Conservation (phyloP, 1,284 basidiomycete genomes). For the Cutaneotrichosporon sp. region DNA sequence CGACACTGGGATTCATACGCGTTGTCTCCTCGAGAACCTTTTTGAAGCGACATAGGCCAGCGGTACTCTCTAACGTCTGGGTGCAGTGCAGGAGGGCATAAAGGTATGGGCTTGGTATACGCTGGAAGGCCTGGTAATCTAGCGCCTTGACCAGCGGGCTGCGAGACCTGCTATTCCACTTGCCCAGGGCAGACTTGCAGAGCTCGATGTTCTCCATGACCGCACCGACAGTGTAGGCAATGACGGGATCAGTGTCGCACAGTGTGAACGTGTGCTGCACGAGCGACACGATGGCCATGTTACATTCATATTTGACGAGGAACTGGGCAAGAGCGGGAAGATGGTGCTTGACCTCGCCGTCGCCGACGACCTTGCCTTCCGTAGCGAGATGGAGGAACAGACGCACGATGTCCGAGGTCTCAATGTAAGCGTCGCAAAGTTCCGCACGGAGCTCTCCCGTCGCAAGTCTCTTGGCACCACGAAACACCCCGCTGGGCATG, state of each 20-base stretch:
- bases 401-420: neutral
- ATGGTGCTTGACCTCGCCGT: too few species aligned
- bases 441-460: neutral
- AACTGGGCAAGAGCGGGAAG: neutral
- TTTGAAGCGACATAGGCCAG: too few species aligned
- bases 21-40: too few species aligned
- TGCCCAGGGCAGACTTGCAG: neutral
- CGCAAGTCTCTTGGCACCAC: neutral
- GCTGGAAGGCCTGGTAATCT: too few species aligned
- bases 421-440: conserved; percentile 1
- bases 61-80: too few species aligned
- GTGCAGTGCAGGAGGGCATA: too few species aligned
- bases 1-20: too few species aligned
- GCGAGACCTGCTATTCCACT: too few species aligned
- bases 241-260: neutral
- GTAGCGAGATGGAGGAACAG: neutral
- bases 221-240: neutral
- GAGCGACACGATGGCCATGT: neutral
- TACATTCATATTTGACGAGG: neutral
- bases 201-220: neutral
- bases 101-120: too few species aligned
- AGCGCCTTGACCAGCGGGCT: too few species aligned
- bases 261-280: neutral
- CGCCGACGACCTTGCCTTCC: too few species aligned
- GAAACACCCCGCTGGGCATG: neutral